Conservation (phyloP, 2,329 filamentous ascomycete genomes). For the Pseudogymnoascus sp. region DNA sequence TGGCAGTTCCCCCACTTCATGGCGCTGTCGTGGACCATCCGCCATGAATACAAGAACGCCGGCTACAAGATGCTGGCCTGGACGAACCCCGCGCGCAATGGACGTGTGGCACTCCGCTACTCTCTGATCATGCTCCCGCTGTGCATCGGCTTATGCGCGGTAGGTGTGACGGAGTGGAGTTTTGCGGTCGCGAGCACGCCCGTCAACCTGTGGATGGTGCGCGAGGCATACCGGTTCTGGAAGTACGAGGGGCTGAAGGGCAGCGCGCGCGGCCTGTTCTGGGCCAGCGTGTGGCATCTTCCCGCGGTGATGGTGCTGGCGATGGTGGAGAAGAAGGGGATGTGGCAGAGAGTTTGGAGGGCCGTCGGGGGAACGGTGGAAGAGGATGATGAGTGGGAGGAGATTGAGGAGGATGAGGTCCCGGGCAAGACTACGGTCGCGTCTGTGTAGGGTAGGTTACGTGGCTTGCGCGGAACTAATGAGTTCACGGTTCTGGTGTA, state of each 20-base stretch:
- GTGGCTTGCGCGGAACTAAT: constrained; percentile 5
- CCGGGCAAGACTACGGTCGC: not conserved
- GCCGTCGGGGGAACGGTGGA: constrained; percentile 52
- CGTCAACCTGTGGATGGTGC: constrained; percentile 77
- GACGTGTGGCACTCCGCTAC: constrained; percentile 80
- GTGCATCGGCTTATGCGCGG: constrained; percentile 69
- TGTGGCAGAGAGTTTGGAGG: constrained; percentile 76
- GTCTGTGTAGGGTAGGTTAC: not conserved
- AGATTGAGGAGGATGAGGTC: constrained; percentile 37
- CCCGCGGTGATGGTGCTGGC: constrained; percentile 83
- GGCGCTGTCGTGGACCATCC: constrained; percentile 78
- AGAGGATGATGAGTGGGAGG: constrained; percentile 48
- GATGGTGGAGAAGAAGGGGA: constrained; percentile 85
- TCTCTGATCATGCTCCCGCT: constrained; percentile 78
- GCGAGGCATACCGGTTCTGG: constrained; percentile 77
- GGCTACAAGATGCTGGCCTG: constrained; percentile 70
- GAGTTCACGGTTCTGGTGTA: constrained; percentile 9
- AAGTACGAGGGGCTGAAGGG: constrained; percentile 66
- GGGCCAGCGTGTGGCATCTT: constrained; percentile 96
- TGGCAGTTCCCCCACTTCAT: constrained; percentile 99
- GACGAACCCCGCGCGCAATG: constrained; percentile 78
- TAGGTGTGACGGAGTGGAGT: constrained; percentile 73
- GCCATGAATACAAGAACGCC: constrained; percentile 74
- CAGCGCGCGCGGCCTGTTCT: constrained; percentile 77
- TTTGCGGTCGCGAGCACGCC: constrained; percentile 74